Base-by-base conservation (phyloP, 345 rosid genomes). In the Nephelium lappaceum region DNA sequence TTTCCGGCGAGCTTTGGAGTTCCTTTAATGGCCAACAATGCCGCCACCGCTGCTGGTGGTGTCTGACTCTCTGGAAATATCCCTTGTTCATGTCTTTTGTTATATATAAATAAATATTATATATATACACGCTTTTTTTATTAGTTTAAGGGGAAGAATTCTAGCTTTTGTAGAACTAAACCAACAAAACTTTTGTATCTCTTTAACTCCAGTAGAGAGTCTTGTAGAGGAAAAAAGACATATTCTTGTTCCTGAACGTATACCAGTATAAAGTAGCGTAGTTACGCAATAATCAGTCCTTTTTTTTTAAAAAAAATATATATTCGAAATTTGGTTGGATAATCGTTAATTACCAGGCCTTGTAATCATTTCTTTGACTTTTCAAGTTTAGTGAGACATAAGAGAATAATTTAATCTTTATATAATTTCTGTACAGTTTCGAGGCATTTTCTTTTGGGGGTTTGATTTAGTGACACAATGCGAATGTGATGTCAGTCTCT, bases 1-100 rank as follows among this genome's bases (percentile, higher is more conserved):
- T 87, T 91, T 23, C 86, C 91, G 77, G 86, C 88, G 19, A 88
- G 77, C 79, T 84, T 88, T 49, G 92, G 88, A 73, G 79, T 86
- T 27, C 86, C 97, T n/a, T 88, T 91, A 89, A 75, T 78, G 23
- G 81, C 81, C 0, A 85, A 75, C 77, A 88, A 77, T 69, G 78
- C 88, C 7, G 81, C 89, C 8, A 76, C 90, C 10, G 83, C 87
- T 15, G 87, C 90, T 67, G 86, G 90, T 1, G 82, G 89, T 66
- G 76, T 88, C 69, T 92, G 85, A 85, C 49, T 73, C 18, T 73
- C 10, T 57, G 79, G 45, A 11, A 19, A 75, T 49, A 69, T n/a
- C 58, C 25, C 21, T 51, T 36, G 45, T 77, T 23, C 55, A 11
- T 41, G 39, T 25, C 18, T 61, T 70, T 42, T 31, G 73, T 51